These are phyloP conservation scores for Ormosia semicastrata DNA, from an alignment of 306 rosid species.

Conservation along the genomic window DNA sequence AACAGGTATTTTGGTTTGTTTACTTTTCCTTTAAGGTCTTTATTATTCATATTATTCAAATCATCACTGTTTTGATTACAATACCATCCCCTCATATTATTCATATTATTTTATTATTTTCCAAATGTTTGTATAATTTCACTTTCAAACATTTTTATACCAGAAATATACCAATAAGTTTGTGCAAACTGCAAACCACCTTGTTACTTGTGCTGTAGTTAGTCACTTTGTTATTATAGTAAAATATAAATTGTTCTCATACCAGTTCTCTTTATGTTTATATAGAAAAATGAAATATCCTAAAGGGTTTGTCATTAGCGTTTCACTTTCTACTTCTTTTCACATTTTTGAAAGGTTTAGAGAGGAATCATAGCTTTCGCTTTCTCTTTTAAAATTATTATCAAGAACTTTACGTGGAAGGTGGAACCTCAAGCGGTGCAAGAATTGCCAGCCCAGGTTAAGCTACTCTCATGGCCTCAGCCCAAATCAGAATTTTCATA, in stretches of 20 bases:
- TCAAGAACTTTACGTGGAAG: constrained; percentile 12
- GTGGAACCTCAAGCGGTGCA: constrained; percentile 14
- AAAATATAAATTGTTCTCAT: too few species aligned
- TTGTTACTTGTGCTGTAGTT: constrained; percentile 39
- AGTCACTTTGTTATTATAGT: constrained; percentile 36
- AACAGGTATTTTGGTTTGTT: too few species aligned
- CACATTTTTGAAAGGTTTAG: constrained; percentile 29
- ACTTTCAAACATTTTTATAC: constrained; percentile 37
- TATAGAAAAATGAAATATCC: constrained; percentile 32
- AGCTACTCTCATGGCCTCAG: neutral
- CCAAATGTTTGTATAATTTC: constrained; percentile 56
- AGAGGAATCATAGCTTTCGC: constrained; percentile 35
- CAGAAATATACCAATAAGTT: constrained; percentile 52
- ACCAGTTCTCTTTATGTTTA: constrained; percentile 13
- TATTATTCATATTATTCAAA: too few species aligned
- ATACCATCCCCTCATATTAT: constrained; percentile 35
- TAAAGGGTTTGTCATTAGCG: constrained; percentile 21
- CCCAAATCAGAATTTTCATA: neutral
- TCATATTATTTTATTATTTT: constrained; percentile 62
- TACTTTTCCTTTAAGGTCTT: too few species aligned
- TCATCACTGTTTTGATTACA: constrained; percentile 63
- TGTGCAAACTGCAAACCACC: constrained; percentile 61
- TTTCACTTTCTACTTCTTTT: constrained; percentile 38
- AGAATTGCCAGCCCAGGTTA: neutral
- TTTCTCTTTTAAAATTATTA: constrained; percentile 18